Percentiles rank a stretch among this genome's conserved stretches.
Evolutionary conservation across 2,329 filamentous ascomycete genomes (phyloP).

Genomic region (Lecanicillium sp.): DNA sequence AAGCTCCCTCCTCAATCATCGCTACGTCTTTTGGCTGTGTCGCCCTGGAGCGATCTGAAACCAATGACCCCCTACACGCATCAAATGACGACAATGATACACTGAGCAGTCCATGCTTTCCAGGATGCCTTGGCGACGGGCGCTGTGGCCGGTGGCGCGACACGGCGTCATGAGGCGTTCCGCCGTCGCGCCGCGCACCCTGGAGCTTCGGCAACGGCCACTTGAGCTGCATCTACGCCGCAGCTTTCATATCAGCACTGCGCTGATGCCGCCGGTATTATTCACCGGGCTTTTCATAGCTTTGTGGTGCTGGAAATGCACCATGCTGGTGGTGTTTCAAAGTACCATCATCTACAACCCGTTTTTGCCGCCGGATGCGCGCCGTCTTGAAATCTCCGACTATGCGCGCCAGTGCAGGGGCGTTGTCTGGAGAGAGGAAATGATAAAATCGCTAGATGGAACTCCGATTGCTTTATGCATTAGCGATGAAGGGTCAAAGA

Average conservation of each 20-base stretch:
- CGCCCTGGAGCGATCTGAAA: too few species aligned
- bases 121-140: neutral
- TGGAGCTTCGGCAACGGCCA: neutral
- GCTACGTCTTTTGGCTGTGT: too few species aligned
- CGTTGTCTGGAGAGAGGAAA: constrained; percentile 61
- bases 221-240: constrained; percentile 4
- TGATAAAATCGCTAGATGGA: constrained; percentile 55
- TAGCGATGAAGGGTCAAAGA: constrained; percentile 30
- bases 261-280: constrained; percentile 59
- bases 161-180: neutral
- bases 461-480: constrained; percentile 58
- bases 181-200: neutral
- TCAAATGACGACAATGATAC: neutral
- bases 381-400: constrained; percentile 59
- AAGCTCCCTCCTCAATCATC: too few species aligned
- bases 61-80: too few species aligned
- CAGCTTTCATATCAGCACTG: constrained; percentile 26
- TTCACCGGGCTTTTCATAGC: constrained; percentile 60
- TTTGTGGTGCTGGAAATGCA: constrained; percentile 61
- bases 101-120: neutral
- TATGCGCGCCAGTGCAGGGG: constrained; percentile 55
- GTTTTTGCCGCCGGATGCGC: constrained; percentile 63
- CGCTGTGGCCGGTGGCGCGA: neutral
- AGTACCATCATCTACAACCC: constrained; percentile 81
- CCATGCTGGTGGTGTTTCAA: constrained; percentile 71